Evolutionary conservation across 73 alveolate species (phyloP).

Genomic region (Uronychia setigera): DNA sequence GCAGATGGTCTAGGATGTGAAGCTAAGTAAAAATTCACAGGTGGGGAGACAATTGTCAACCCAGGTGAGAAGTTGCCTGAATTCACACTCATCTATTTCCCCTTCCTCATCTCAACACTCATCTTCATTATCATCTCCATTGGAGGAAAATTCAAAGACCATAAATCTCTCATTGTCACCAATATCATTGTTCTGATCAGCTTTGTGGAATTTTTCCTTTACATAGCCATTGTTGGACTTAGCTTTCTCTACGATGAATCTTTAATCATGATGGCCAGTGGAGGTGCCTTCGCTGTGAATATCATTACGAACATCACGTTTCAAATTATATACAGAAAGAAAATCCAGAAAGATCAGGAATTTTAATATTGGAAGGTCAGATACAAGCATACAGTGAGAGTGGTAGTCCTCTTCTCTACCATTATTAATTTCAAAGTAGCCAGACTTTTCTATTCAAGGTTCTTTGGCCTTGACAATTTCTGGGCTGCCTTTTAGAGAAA

Average conservation of each 20-base stretch:
- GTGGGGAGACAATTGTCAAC: neutral
- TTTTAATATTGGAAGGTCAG: neutral
- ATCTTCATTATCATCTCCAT: neutral
- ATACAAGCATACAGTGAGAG: neutral
- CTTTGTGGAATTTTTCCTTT: constrained; percentile 26
- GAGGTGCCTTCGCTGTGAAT: neutral
- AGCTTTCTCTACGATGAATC: constrained; percentile 15
- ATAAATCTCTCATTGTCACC: constrained; percentile 18
- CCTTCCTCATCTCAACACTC: neutral
- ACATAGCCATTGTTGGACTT: neutral
- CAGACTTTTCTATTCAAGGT: neutral
- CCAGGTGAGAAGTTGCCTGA: neutral
- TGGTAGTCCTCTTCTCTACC: neutral
- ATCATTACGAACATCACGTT: neutral
- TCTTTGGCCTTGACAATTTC: neutral
- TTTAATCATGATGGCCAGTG: neutral
- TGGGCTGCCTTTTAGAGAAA: neutral
- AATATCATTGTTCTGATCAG: constrained; percentile 35
- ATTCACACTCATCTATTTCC: constrained; percentile 1
- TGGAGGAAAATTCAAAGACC: constrained; percentile 9
- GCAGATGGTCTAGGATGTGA: neutral
- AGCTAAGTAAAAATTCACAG: constrained; percentile 1
- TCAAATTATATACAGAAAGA: neutral
- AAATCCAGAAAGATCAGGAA: neutral
- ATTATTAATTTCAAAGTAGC: neutral